phyloP scores from a whole-genome alignment of 2,329 filamentous ascomycete species.

The Fusarium beomiforme region DNA sequence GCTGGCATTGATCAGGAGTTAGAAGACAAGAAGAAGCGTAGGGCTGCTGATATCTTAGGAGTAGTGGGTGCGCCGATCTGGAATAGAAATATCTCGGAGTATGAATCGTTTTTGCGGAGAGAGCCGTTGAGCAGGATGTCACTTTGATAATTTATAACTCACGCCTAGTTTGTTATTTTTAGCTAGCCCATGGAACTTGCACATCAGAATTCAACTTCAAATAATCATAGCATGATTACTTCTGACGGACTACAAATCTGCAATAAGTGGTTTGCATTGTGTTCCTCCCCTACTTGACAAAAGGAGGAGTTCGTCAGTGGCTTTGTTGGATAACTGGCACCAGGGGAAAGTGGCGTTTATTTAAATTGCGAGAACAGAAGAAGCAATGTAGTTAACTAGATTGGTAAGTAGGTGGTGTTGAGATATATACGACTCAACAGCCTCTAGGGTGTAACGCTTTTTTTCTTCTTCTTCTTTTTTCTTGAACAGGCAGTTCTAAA shows the following conservation, averaged over 20 bases:
- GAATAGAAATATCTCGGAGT: background rate
- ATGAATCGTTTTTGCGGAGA: background rate
- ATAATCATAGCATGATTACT: too few relatives aligned
- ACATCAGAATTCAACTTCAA: background rate
- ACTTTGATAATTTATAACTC: background rate
- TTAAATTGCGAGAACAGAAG: background rate
- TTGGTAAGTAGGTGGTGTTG: too few relatives aligned
- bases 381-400: background rate
- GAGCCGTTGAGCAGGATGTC: background rate
- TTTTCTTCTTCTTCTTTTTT: too few relatives aligned
- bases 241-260: too few relatives aligned
- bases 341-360: background rate
- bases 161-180: background rate
- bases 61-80: constrained; percentile 15
- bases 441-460: too few relatives aligned
- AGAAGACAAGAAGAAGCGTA: constrained; percentile 4
- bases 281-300: too few relatives aligned
- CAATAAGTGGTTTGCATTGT: background rate
- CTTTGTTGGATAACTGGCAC: too few relatives aligned
- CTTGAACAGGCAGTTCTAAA: too few relatives aligned
- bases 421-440: too few relatives aligned
- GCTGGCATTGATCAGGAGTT: constrained; percentile 8
- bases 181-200: background rate
- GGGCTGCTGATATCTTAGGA: background rate
- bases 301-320: background rate